Evolutionary conservation across 176 grass and related monocot genomes (phyloP).

Genomic region (Pontederia crassipes): DNA sequence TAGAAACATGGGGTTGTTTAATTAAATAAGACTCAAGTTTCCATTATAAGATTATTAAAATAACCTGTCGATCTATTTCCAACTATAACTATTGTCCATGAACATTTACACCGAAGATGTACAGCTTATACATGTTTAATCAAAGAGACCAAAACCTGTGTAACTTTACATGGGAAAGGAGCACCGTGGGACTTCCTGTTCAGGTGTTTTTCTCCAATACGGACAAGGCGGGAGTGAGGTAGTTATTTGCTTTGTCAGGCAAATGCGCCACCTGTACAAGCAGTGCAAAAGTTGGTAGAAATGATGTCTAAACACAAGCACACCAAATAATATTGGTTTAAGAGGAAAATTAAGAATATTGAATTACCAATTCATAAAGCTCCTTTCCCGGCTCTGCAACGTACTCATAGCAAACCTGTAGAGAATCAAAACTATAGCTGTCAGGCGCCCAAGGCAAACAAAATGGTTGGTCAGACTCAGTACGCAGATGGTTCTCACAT

Average conservation of each 20-base stretch:
- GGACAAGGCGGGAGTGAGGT: slow-evolving; percentile 79
- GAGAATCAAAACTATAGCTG: slow-evolving; percentile 7
- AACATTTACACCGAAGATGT: slow-evolving; percentile 7
- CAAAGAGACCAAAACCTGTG: not conserved
- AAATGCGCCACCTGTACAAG: slow-evolving; percentile 82
- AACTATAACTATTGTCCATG: not conserved
- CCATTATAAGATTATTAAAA: not conserved
- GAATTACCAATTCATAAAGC: slow-evolving; percentile 78
- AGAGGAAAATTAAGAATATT: slow-evolving; percentile 9
- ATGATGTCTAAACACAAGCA: not conserved
- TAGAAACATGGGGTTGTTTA: too few relatives aligned
- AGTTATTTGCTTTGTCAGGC: slow-evolving; percentile 99
- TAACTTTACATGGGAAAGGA: not conserved
- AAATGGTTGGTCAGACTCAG: not conserved
- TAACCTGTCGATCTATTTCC: not conserved
- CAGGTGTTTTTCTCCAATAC: slow-evolving; percentile 97
- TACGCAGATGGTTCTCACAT: slow-evolving; percentile 48
- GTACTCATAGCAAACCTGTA: slow-evolving; percentile 89
- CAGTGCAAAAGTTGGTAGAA: not conserved
- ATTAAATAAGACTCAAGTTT: too few relatives aligned
- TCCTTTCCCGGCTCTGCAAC: slow-evolving; percentile 74
- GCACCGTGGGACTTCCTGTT: not conserved
- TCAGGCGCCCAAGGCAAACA: not conserved
- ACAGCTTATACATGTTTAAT: not conserved
- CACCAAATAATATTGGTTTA: not conserved